Conservation (phyloP, 2,329 filamentous ascomycete species). For the Grosmannia penicillata region DNA sequence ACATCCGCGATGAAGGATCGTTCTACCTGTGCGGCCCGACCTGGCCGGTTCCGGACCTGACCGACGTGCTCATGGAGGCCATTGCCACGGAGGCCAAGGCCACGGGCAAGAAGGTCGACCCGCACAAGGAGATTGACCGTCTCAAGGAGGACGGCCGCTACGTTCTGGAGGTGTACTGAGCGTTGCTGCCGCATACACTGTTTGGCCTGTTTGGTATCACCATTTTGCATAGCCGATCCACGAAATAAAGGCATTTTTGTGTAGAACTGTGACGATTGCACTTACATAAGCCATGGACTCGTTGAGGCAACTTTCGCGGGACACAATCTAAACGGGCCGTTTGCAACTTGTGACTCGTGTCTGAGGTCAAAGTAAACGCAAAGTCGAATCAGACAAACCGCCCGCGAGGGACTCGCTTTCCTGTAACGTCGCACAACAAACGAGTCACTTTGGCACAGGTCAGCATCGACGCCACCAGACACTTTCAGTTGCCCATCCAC, state of each 20-base stretch:
- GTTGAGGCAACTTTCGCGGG: too few species aligned
- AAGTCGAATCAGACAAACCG: too few species aligned
- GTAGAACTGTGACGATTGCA: too few species aligned
- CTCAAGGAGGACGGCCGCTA: slow-evolving; percentile 91
- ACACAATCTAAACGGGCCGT: too few species aligned
- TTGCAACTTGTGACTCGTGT: too few species aligned
- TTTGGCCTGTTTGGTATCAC: not conserved
- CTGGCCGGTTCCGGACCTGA: slow-evolving; percentile 97
- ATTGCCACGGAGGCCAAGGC: slow-evolving; percentile 60
- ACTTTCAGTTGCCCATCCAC: too few species aligned
- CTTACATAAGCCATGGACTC: too few species aligned
- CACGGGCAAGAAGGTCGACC: slow-evolving; percentile 66
- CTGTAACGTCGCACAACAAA: too few species aligned
- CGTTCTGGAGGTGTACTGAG: slow-evolving; percentile 89
- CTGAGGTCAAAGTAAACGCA: too few species aligned
- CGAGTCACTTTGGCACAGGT: too few species aligned
- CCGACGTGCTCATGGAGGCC: slow-evolving; percentile 83
- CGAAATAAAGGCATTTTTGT: not conserved
- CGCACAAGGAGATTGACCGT: slow-evolving; percentile 84
- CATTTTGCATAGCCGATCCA: not conserved
- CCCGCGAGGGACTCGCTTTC: too few species aligned
- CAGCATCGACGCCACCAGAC: too few species aligned
- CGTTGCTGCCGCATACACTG: not conserved
- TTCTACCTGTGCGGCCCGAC: slow-evolving; percentile 98
- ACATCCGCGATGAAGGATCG: slow-evolving; percentile 72